These are phyloP conservation scores for Lasiosphaeria miniovina DNA, from an alignment of 495 filamentous ascomycete genomes.

Conservation along the genomic window DNA sequence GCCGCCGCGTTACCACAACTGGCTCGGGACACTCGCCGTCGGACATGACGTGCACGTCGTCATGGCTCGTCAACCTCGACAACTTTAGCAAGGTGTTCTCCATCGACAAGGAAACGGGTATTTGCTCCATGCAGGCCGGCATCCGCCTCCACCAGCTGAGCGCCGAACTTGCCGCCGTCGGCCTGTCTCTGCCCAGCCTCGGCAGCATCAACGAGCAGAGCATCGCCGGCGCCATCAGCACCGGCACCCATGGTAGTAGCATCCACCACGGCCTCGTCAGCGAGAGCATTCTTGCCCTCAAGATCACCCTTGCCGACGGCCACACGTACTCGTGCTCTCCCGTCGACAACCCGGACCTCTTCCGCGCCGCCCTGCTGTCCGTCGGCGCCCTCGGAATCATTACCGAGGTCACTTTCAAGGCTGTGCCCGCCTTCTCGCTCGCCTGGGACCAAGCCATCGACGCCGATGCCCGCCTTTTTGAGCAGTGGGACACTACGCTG, in stretches of 20 bases:
- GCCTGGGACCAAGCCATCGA: conserved; percentile 82
- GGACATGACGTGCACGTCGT: conserved; percentile 87
- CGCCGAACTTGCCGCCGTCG: conserved; percentile 62
- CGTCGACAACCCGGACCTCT: conserved; percentile 69
- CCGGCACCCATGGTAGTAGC: conserved; percentile 89
- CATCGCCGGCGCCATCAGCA: conserved; percentile 87
- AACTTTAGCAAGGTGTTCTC: conserved; percentile 68
- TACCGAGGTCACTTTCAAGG: conserved; percentile 80
- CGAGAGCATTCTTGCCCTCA: conserved; percentile 66
- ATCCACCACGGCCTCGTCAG: conserved; percentile 80
- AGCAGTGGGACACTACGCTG: conserved; percentile 67
- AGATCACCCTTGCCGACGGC: conserved; percentile 81
- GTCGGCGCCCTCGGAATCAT: conserved; percentile 89
- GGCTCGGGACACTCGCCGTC: conserved; percentile 90
- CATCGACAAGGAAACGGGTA: conserved; percentile 58
- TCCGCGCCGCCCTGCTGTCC: conserved; percentile 82
- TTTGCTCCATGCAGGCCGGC: conserved; percentile 77
- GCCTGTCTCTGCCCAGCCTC: conserved; percentile 80
- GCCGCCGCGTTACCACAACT: conserved; percentile 73
- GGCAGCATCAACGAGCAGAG: conserved; percentile 95
- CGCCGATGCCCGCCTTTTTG: conserved; percentile 61
- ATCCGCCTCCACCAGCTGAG: conserved; percentile 75
- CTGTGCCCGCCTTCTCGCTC: conserved; percentile 72
- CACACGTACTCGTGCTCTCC: conserved; percentile 69
- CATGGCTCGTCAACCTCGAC: conserved; percentile 94